These are phyloP conservation scores for Sarocladium kiliense DNA, from an alignment of 2,329 filamentous ascomycete genomes.

Conservation along the genomic window DNA sequence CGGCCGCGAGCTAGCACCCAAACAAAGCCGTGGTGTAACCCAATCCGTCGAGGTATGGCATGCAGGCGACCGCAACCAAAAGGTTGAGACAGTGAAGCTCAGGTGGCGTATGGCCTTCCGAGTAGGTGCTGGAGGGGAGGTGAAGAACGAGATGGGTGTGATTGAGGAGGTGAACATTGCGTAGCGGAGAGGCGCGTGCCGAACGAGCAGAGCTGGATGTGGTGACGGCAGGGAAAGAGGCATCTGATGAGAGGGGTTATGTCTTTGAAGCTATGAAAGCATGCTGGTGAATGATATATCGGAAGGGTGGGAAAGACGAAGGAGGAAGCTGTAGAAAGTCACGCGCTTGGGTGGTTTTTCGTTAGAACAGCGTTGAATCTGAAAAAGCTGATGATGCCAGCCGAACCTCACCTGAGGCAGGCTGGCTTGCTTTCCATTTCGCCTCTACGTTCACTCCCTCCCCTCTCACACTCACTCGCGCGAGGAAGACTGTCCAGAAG, in stretches of 20 bases:
- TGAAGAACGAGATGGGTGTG: constrained; percentile 77
- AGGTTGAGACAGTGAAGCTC: constrained; percentile 79
- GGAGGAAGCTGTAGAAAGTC: background rate
- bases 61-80: constrained; percentile 60
- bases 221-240: too few species aligned
- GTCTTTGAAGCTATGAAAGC: constrained; percentile 6
- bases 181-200: too few species aligned
- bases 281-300: background rate
- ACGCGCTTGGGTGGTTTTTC: background rate
- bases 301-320: background rate
- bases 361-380: background rate
- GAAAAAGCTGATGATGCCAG: background rate
- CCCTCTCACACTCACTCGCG: background rate
- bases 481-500: background rate
- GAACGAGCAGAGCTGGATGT: too few species aligned
- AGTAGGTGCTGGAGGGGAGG: constrained; percentile 48
- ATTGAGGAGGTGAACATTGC: constrained; percentile 73
- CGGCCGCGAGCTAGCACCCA: constrained; percentile 68
- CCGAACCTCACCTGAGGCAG: background rate
- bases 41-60: constrained; percentile 74
- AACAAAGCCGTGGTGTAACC: constrained; percentile 68
- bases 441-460: background rate
- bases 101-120: constrained; percentile 84
- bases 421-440: too few species aligned
- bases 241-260: background rate